Base-by-base conservation (phyloP, 768 basidiomycete species). In the Suillus tomentosus region DNA sequence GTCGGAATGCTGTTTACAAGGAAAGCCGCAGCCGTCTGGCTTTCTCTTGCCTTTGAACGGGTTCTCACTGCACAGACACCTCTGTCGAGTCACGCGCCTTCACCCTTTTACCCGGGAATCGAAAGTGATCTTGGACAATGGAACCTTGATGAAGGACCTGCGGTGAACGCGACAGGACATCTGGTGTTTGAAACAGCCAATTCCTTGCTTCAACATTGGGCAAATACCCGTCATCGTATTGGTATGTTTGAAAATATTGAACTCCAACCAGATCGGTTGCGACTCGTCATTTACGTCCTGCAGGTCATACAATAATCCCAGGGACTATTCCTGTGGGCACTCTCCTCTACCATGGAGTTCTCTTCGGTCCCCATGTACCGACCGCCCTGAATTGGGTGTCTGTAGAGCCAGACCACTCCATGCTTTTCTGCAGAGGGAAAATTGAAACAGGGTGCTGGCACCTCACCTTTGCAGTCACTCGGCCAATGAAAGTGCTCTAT, bases 181-280 rank as follows among this genome's bases (percentile, higher is more conserved):
- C 68, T 79, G 37, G 67, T 79, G 15, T 80, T 80, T 59, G 73
- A 77, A 45, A 72, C 74, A 2, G 68, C 78, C 11, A 67, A 68
- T 53, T 72, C 75, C 3, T 65, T 79, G 5, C 70, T 81, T 11
- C 79, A 81, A 53, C 72, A 74, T 27, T 80, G 77, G 78, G 72
- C 78, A 5, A 79, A 79, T 60, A 77, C 76, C 1, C 70, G 76
- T 13, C 74, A 73, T 60, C 73, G 75, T n/a, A 78, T 76, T 66
- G 77, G 77, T 71, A 24, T 7, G 55, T 56, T 14, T 27, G n/a
- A 36, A 56, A 27, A 27, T 27, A 27, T 27, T 27, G 27, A 27
- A 37, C 39, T 11, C 22, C 9, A 24, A 1, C 3, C 24, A 39
- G 2, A 8, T 40, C 1, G 5, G 31, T 24, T 2, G 8, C 2